Evolutionary conservation across 2,329 filamentous ascomycete genomes (phyloP).

Genomic region (Phaeophleospora eucalypticola): DNA sequence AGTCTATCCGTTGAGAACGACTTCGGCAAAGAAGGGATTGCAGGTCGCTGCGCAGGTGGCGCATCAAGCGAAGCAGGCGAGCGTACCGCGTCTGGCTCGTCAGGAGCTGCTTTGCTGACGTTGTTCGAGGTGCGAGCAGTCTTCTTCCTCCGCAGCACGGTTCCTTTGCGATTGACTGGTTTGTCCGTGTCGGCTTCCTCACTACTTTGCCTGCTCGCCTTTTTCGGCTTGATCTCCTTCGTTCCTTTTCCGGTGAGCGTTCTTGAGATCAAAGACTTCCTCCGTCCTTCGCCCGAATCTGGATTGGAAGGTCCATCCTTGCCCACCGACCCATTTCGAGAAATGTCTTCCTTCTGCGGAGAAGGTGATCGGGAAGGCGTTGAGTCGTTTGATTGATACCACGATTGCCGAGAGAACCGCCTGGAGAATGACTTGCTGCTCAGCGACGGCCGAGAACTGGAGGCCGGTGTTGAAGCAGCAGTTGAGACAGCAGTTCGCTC

Average conservation of each 20-base stretch:
- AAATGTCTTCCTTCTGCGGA: constrained; percentile 21
- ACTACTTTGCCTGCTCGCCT: constrained; percentile 10
- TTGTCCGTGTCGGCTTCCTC: constrained; percentile 16
- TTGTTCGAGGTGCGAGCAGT: constrained; percentile 8
- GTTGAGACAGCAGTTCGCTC: constrained; percentile 20
- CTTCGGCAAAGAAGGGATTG: constrained; percentile 42
- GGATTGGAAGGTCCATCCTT: not conserved
- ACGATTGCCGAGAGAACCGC: constrained; percentile 27
- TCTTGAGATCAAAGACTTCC: constrained; percentile 14
- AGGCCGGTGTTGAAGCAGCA: constrained; percentile 19
- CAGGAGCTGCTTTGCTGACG: constrained; percentile 12
- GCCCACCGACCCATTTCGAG: not conserved
- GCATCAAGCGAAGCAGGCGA: not conserved
- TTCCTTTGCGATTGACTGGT: constrained; percentile 17
- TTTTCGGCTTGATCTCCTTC: constrained; percentile 14
- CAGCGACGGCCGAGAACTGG: constrained; percentile 18
- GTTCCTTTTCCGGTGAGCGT: constrained; percentile 10
- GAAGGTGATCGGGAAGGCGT: constrained; percentile 32
- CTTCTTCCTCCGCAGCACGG: constrained; percentile 21
- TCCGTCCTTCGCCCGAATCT: constrained; percentile 9
- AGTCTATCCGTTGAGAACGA: constrained; percentile 49
- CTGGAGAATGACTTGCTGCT: constrained; percentile 25
- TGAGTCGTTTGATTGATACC: constrained; percentile 25
- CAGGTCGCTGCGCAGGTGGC: constrained; percentile 20
- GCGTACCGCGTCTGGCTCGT: constrained; percentile 1